phyloP scores from a whole-genome alignment of 2,329 filamentous ascomycete genomes.

The Cadophora luteo-olivacea region DNA sequence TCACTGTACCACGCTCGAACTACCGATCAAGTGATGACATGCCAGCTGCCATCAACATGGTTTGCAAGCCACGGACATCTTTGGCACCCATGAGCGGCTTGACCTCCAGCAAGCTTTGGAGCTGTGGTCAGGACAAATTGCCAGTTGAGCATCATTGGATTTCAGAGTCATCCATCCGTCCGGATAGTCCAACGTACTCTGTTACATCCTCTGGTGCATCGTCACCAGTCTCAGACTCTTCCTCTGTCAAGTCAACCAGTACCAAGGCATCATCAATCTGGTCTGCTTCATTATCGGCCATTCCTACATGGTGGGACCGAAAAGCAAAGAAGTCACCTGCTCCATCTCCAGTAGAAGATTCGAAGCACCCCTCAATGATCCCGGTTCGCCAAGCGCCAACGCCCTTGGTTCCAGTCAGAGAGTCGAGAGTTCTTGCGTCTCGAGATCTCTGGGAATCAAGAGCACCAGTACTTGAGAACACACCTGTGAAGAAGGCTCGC shows the following conservation, averaged over 20 bases:
- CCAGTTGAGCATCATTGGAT: conserved; percentile 42
- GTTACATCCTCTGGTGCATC: conserved; percentile 40
- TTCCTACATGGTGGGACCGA: conserved; percentile 28
- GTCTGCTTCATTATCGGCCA: conserved; percentile 18
- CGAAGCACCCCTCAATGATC: conserved; percentile 30
- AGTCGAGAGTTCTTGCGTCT: conserved; percentile 39
- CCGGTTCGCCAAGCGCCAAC: conserved; percentile 32
- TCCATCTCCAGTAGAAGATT: conserved; percentile 28
- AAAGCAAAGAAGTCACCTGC: conserved; percentile 29
- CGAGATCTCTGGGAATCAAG: conserved; percentile 38
- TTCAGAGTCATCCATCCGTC: conserved; percentile 43
- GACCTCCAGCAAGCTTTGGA: conserved; percentile 41
- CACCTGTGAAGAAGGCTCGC: conserved; percentile 28
- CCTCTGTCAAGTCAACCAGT: conserved; percentile 43
- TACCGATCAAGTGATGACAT: conserved; percentile 33
- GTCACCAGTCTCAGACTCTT: conserved; percentile 42
- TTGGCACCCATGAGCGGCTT: conserved; percentile 27
- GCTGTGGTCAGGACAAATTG: conserved; percentile 19
- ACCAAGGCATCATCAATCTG: conserved; percentile 44
- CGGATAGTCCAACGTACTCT: conserved; percentile 42
- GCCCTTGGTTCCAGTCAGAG: conserved; percentile 31
- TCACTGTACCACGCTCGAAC: conserved; percentile 22
- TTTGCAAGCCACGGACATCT: conserved; percentile 32
- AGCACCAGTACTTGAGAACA: conserved; percentile 27
- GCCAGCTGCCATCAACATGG: conserved; percentile 40